These are phyloP conservation scores for Candida ficus DNA, from an alignment of 805 yeast genomes.

Conservation along the genomic window DNA sequence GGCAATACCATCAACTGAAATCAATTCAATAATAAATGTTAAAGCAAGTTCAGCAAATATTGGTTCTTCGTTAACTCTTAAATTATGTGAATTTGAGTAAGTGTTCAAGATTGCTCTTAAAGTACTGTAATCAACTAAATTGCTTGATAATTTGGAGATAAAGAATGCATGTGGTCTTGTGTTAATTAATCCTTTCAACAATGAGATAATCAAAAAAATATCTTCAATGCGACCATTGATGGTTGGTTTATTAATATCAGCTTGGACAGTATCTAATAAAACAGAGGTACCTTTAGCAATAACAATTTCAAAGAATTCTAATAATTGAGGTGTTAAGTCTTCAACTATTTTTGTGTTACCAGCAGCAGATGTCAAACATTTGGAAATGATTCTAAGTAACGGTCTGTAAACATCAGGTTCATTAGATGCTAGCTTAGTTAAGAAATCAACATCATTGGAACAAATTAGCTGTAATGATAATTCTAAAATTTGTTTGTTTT, in stretches of 20 bases:
- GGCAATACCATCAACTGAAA: slow-evolving; percentile 57
- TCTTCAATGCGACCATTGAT: slow-evolving; percentile 55
- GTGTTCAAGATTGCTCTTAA: slow-evolving; percentile 56
- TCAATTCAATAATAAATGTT: slow-evolving; percentile 63
- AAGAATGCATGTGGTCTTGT: slow-evolving; percentile 44
- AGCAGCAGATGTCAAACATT: slow-evolving; percentile 40
- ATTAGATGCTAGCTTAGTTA: slow-evolving; percentile 34
- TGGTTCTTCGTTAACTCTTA: slow-evolving; percentile 57
- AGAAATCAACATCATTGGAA: slow-evolving; percentile 45
- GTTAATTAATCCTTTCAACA: slow-evolving; percentile 53
- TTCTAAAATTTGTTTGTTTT: slow-evolving; percentile 20
- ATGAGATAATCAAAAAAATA: slow-evolving; percentile 52
- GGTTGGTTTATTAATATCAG: slow-evolving; percentile 38
- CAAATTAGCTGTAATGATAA: slow-evolving; percentile 39
- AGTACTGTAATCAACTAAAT: slow-evolving; percentile 54
- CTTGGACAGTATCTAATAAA: slow-evolving; percentile 53
- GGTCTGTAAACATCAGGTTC: slow-evolving; percentile 48
- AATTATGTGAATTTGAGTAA: slow-evolving; percentile 61
- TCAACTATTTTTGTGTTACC: slow-evolving; percentile 38
- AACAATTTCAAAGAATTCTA: slow-evolving; percentile 55
- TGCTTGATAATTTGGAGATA: slow-evolving; percentile 43
- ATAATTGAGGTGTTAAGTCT: slow-evolving; percentile 45
- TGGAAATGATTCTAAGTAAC: slow-evolving; percentile 51
- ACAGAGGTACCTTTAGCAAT: slow-evolving; percentile 62
- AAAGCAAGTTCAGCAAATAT: slow-evolving; percentile 69